Percentiles rank a stretch among this genome's conserved stretches.
Conservation (phyloP, 495 filamentous ascomycete genomes). For the Xylaria curta region DNA sequence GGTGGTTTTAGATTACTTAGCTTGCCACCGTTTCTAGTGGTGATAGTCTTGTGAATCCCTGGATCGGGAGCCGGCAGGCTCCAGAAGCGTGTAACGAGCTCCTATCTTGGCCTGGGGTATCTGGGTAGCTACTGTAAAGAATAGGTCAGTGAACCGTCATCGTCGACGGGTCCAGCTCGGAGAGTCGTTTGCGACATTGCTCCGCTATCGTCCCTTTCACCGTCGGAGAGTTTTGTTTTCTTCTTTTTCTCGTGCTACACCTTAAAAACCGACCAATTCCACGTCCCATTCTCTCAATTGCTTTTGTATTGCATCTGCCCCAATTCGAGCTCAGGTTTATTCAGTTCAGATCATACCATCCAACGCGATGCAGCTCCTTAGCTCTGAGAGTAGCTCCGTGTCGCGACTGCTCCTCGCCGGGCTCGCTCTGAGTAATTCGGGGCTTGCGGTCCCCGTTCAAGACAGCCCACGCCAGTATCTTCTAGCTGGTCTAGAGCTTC, state of each 20-base stretch:
- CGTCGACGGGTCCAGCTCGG: conserved; percentile 1
- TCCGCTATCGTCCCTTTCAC: conserved; percentile 11
- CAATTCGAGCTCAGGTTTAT: conserved; percentile 1
- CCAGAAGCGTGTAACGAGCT: not conserved
- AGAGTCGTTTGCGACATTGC: conserved; percentile 20
- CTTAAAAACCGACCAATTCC: not conserved
- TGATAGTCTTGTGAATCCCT: not conserved
- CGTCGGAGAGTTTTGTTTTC: not conserved
- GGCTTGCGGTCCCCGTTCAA: conserved; percentile 50
- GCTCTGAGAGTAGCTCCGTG: conserved; percentile 24
- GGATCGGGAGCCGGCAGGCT: not conserved
- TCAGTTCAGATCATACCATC: not conserved
- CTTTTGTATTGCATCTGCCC: conserved; percentile 5
- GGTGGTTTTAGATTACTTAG: not conserved
- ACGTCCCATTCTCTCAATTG: conserved; percentile 3
- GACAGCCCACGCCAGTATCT: conserved; percentile 60
- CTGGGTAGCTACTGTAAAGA: not conserved
- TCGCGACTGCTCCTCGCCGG: conserved; percentile 40
- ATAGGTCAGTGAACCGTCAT: conserved; percentile 7
- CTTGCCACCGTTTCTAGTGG: not conserved
- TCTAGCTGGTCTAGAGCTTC: conserved; percentile 52
- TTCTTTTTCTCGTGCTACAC: not conserved
- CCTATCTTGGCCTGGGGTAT: not conserved
- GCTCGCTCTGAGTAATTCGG: conserved; percentile 40
- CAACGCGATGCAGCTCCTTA: conserved; percentile 40